These are phyloP conservation scores for Podosphaera xanthii DNA, from an alignment of 2,329 filamentous ascomycete genomes.

Conservation along the genomic window DNA sequence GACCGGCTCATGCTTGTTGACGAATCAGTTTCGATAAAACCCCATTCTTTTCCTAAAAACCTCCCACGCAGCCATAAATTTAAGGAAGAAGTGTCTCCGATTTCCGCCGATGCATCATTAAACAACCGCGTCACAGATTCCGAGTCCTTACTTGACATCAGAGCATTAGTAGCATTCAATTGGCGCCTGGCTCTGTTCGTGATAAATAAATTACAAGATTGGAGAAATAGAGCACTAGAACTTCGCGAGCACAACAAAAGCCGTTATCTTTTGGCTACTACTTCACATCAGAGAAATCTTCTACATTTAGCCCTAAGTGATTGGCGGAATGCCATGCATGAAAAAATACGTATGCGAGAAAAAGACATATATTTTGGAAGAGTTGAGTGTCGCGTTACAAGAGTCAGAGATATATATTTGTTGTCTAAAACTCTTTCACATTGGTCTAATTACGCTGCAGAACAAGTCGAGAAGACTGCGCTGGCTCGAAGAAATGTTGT, in stretches of 20 bases:
- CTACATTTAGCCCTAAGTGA: slow-evolving; percentile 28
- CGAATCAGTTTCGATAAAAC: background rate
- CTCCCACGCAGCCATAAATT: background rate
- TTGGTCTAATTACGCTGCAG: slow-evolving; percentile 43
- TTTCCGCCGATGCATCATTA: background rate
- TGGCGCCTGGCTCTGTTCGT: slow-evolving; percentile 6
- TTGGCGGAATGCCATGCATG: slow-evolving; percentile 21
- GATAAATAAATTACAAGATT: slow-evolving; percentile 7
- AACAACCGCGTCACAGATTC: background rate
- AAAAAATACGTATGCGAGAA: slow-evolving; percentile 13
- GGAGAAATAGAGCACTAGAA: slow-evolving; percentile 14
- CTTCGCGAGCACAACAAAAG: slow-evolving; percentile 17
- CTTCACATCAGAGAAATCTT: slow-evolving; percentile 26
- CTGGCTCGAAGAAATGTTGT: slow-evolving; percentile 49
- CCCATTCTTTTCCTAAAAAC: background rate
- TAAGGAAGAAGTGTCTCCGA: background rate
- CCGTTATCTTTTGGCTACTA: slow-evolving; percentile 22
- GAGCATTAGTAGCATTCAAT: slow-evolving; percentile 10
- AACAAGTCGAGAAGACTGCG: slow-evolving; percentile 42
- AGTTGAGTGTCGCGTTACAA: slow-evolving; percentile 34
- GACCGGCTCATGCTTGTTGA: background rate
- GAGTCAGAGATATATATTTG: slow-evolving; percentile 42
- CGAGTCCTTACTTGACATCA: slow-evolving; percentile 8
- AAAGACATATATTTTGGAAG: slow-evolving; percentile 30
- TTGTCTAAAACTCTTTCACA: slow-evolving; percentile 40